Percentiles rank a stretch among this genome's conserved stretches.
phyloP scores from a whole-genome alignment of 768 basidiomycete species.

The Austroboletus festivus region DNA sequence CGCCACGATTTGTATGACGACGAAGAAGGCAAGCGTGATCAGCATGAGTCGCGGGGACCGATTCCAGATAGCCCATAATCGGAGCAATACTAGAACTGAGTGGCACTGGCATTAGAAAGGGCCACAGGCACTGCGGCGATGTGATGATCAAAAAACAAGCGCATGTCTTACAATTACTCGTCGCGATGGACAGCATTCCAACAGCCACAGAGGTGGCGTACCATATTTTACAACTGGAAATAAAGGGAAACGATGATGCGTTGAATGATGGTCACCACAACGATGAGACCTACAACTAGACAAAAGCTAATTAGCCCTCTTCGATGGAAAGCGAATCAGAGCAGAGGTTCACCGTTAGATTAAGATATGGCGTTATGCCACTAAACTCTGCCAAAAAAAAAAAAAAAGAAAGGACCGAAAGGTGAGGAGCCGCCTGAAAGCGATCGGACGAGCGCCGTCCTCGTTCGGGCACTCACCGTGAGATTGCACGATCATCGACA shows the following conservation, averaged over 20 bases:
- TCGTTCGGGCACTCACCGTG: conserved; percentile 25
- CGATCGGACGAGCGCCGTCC: background rate
- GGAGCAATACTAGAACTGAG: conserved; percentile 40
- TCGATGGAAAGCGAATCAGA: background rate
- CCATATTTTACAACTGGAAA: conserved; percentile 27
- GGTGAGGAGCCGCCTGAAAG: background rate
- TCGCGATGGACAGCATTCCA: conserved; percentile 35
- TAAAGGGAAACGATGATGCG: conserved; percentile 3
- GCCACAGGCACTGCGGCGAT: background rate
- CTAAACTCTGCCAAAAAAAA: conserved; percentile 20
- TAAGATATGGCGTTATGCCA: conserved; percentile 10
- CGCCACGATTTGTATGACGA: conserved; percentile 28
- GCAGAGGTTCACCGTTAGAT: conserved; percentile 10
- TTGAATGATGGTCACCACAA: background rate
- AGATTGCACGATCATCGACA: conserved; percentile 27
- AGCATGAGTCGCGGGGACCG: conserved; percentile 26
- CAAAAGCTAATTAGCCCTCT: background rate
- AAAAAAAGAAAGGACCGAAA: background rate
- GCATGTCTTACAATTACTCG: conserved; percentile 34
- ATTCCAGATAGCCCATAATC: conserved; percentile 39
- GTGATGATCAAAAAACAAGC: background rate
- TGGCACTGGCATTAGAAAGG: background rate
- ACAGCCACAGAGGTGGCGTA: conserved; percentile 20
- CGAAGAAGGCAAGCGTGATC: conserved; percentile 28
- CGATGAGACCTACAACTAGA: conserved; percentile 17